phyloP scores from a whole-genome alignment of 164 flowering plant species.

The Stephania cephalantha region DNA sequence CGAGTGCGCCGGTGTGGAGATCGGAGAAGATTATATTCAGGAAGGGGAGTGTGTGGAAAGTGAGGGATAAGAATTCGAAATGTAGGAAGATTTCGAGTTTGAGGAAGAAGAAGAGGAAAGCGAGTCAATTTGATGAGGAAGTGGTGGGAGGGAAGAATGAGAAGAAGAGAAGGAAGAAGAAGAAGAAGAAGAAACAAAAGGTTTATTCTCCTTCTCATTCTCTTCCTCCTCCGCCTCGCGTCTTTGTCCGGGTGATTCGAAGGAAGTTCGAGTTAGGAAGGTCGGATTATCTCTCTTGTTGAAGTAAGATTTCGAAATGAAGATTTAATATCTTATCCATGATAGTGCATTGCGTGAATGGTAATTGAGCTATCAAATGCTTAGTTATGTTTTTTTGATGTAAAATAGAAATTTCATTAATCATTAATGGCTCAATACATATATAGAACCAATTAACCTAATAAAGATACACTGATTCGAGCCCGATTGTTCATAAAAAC shows the following conservation, averaged over 20 bases:
- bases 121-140: constrained; percentile 9
- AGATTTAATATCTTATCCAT: not conserved
- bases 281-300: not conserved
- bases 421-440: no score
- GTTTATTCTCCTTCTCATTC: not conserved
- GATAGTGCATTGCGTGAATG: not conserved
- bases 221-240: no score
- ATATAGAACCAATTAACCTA: no score
- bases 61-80: constrained; percentile 56
- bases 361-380: no score
- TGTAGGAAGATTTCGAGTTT: constrained; percentile 11
- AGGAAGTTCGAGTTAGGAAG: not conserved
- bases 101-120: constrained; percentile 47
- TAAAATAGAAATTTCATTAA: no score
- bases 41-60: constrained; percentile 75
- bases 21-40: constrained; percentile 60
- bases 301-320: not conserved
- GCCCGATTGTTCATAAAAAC: no score
- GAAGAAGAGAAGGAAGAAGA: not conserved
- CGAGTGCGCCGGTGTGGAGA: constrained; percentile 65
- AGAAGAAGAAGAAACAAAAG: constrained; percentile 24
- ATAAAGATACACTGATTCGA: no score
- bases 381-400: no score
- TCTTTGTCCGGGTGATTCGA: no score
- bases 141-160: constrained; percentile 24